Percentiles rank a stretch among this genome's conserved stretches.
Conservation (phyloP, 1,284 basidiomycete genomes). For the Tylopilus sp. region DNA sequence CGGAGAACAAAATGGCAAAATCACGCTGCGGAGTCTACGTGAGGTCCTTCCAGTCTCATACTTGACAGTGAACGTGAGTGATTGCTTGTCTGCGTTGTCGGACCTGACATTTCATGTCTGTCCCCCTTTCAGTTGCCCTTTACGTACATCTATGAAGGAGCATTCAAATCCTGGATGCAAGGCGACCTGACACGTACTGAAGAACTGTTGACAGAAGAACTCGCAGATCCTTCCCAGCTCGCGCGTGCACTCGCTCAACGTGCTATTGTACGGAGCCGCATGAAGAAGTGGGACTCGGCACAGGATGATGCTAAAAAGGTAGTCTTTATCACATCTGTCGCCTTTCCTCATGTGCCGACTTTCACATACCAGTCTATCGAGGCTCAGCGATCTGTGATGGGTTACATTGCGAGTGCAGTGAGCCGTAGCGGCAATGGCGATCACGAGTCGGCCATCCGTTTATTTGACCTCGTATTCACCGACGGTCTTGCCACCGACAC, state of each 20-base stretch:
- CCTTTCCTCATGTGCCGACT: neutral
- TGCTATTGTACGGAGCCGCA: neutral
- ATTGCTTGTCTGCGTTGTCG: neutral
- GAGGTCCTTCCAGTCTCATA: neutral
- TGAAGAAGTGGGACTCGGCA: neutral
- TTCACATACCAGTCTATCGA: neutral
- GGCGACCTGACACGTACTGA: neutral
- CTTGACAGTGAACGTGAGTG: neutral
- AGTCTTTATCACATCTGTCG: neutral
- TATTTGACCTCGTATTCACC: slow-evolving; percentile 3
- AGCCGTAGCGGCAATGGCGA: neutral
- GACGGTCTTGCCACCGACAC: neutral
- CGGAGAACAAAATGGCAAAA: neutral
- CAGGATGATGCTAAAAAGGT: slow-evolving; percentile 2
- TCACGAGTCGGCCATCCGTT: neutral
- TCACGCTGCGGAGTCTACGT: neutral
- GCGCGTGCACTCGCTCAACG: neutral
- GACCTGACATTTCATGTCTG: neutral
- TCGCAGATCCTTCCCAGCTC: neutral
- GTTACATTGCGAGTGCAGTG: slow-evolving; percentile 2
- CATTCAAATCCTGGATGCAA: neutral
- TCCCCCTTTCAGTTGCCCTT: neutral
- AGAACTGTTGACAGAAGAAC: slow-evolving; percentile 4
- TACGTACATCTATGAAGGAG: neutral
- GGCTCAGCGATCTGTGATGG: neutral